Conservation (phyloP, 371 early-diverging fungal genomes). For the Quaeritorhiza haematococci region DNA sequence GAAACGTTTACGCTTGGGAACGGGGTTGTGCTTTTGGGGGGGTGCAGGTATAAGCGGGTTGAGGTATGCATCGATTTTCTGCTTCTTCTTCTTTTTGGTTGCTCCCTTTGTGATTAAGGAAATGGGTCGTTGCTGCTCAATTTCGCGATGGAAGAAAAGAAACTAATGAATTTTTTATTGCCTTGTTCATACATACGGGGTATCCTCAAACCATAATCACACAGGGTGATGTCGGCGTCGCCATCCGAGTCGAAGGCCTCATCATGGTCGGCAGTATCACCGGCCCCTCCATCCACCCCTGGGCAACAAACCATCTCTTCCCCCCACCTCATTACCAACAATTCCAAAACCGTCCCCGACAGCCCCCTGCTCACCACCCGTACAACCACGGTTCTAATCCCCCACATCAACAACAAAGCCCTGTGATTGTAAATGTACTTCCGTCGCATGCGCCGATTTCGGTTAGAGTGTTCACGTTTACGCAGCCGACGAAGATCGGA, state of each 20-base stretch:
- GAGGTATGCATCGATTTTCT: not conserved
- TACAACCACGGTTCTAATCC: too few species aligned
- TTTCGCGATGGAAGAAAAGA: too few species aligned
- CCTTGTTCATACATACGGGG: too few species aligned
- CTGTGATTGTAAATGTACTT: not conserved
- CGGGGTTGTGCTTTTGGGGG: constrained; percentile 14
- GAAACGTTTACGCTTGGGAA: constrained; percentile 12
- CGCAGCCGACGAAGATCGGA: constrained; percentile 7
- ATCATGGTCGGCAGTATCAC: not conserved
- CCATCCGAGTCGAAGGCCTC: constrained; percentile 9
- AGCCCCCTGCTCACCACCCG: not conserved
- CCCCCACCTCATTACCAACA: too few species aligned
- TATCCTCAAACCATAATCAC: too few species aligned
- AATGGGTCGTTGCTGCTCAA: too few species aligned
- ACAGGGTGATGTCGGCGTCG: constrained; percentile 1
- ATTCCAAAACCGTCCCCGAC: not conserved
- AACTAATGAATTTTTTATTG: too few species aligned
- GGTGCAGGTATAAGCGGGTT: constrained; percentile 10
- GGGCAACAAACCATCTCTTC: not conserved
- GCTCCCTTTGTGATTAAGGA: too few species aligned
- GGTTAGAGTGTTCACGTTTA: constrained; percentile 3
- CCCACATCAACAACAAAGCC: too few species aligned
- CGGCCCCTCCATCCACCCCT: not conserved
- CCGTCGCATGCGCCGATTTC: constrained; percentile 1
- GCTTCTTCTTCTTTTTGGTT: not conserved